Conservation (phyloP, 1,284 basidiomycete species). For the Tilletia walkeri region DNA sequence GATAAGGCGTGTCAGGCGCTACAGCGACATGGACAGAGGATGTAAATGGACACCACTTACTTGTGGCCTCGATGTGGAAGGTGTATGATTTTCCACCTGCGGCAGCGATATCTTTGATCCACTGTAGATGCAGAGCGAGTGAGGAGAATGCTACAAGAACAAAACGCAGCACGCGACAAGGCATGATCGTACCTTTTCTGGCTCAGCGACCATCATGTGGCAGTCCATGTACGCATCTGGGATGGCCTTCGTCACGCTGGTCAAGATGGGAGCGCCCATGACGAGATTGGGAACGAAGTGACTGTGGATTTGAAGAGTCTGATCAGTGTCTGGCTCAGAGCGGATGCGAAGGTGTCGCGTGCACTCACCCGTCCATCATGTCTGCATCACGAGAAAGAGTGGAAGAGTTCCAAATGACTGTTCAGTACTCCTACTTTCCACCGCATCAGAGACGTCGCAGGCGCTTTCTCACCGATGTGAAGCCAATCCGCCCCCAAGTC, state of each 20-base stretch:
- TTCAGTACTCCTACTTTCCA: conserved; percentile 94
- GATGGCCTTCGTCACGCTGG: conserved; percentile 81
- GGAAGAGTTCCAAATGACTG: conserved; percentile 39
- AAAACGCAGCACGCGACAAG: neutral
- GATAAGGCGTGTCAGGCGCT: neutral
- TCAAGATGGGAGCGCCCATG: conserved; percentile 81
- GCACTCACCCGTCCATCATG: conserved; percentile 28
- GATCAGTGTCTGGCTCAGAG: neutral
- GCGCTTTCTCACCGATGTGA: conserved; percentile 59
- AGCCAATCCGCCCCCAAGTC: conserved; percentile 54
- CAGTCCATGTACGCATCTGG: conserved; percentile 99
- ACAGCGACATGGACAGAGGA: neutral
- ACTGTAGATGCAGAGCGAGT: conserved; percentile 61
- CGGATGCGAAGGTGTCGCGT: neutral
- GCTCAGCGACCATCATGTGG: conserved; percentile 99
- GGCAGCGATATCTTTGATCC: conserved; percentile 92
- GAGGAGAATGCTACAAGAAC: neutral
- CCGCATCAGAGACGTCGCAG: conserved; percentile 75
- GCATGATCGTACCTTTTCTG: conserved; percentile 69
- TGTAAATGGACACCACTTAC: conserved; percentile 61
- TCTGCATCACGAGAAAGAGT: conserved; percentile 17
- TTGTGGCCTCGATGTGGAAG: conserved; percentile 86
- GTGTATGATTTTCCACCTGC: conserved; percentile 94
- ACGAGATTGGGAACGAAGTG: conserved; percentile 88
- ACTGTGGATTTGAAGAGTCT: conserved; percentile 58